Conservation (phyloP, 495 filamentous ascomycete species). For the Daldinia bambusicola region DNA sequence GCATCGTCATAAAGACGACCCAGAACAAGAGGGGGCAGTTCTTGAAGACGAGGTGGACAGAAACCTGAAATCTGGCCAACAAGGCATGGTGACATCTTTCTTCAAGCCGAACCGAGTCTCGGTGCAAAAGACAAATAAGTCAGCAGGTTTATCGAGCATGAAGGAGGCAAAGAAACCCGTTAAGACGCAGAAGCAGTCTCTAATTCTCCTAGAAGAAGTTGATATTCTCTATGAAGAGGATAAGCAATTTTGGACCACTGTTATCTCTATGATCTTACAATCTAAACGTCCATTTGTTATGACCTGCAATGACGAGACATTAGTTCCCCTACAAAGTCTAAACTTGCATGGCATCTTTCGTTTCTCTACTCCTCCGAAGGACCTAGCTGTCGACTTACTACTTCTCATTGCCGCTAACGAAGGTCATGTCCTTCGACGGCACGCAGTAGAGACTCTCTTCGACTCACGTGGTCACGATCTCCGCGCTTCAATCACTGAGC, state of each 20-base stretch:
- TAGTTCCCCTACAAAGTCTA: constrained; percentile 75
- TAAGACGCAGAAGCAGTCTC: constrained; percentile 84
- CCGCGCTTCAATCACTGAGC: constrained; percentile 81
- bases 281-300: constrained; percentile 93
- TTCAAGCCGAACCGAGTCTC: constrained; percentile 66
- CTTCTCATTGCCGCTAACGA: constrained; percentile 88
- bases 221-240: constrained; percentile 96
- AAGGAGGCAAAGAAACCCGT: constrained; percentile 54
- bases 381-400: constrained; percentile 81
- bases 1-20: constrained; percentile 50
- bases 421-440: constrained; percentile 80
- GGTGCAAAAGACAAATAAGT: constrained; percentile 41
- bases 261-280: constrained; percentile 77
- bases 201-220: constrained; percentile 94
- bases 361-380: constrained; percentile 72
- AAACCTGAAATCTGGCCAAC: constrained; percentile 73
- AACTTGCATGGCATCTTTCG: constrained; percentile 87
- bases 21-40: constrained; percentile 28
- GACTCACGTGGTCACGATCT: constrained; percentile 73
- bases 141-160: constrained; percentile 20
- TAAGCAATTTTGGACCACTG: constrained; percentile 89
- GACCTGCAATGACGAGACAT: constrained; percentile 89
- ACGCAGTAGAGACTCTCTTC: constrained; percentile 76
- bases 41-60: constrained; percentile 59
- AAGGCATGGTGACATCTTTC: constrained; percentile 82